phyloP scores from a whole-genome alignment of 331 rosid genomes.

The Spiraea crenata region DNA sequence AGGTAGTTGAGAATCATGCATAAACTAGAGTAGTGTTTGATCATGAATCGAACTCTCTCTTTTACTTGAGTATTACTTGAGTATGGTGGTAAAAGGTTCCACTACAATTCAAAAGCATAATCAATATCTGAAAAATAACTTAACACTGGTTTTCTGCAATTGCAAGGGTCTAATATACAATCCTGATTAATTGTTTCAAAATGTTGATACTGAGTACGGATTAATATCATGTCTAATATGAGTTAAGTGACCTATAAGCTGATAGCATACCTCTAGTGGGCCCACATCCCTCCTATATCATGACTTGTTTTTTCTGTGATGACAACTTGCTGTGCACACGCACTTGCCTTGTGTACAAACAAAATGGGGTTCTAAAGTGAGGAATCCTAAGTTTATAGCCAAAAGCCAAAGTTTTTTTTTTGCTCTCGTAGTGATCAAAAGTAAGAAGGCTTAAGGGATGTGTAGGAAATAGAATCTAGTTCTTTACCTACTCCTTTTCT shows the following conservation, averaged over 20 bases:
- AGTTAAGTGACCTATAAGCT: too few species aligned
- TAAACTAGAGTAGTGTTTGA: not conserved
- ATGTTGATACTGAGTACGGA: too few species aligned
- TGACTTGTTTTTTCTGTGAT: slow-evolving; percentile 15
- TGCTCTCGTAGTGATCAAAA: slow-evolving; percentile 23
- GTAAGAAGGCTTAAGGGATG: slow-evolving; percentile 23
- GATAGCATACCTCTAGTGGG: too few species aligned
- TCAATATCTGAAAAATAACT: too few species aligned
- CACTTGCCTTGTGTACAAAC: slow-evolving; percentile 27
- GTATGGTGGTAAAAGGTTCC: too few species aligned
- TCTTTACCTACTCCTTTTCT: slow-evolving; percentile 28
- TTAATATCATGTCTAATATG: too few species aligned
- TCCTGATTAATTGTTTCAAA: too few species aligned
- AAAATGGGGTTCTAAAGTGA: slow-evolving; percentile 45
- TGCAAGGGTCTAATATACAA: too few species aligned
- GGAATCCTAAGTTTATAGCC: slow-evolving; percentile 73
- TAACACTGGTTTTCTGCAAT: too few species aligned
- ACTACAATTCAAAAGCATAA: too few species aligned
- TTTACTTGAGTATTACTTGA: too few species aligned
- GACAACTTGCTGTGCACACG: slow-evolving; percentile 26
- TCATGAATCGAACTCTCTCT: not conserved
- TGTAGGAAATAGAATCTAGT: slow-evolving; percentile 37
- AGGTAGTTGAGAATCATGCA: slow-evolving; percentile 17
- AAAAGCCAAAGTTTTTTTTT: slow-evolving; percentile 69
- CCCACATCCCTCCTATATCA: slow-evolving; percentile 17